A percentile compares a stretch with the other conserved stretches of the same genome.
phyloP scores from a whole-genome alignment of 2,329 filamentous ascomycete species.

The Cladosporium sp. region DNA sequence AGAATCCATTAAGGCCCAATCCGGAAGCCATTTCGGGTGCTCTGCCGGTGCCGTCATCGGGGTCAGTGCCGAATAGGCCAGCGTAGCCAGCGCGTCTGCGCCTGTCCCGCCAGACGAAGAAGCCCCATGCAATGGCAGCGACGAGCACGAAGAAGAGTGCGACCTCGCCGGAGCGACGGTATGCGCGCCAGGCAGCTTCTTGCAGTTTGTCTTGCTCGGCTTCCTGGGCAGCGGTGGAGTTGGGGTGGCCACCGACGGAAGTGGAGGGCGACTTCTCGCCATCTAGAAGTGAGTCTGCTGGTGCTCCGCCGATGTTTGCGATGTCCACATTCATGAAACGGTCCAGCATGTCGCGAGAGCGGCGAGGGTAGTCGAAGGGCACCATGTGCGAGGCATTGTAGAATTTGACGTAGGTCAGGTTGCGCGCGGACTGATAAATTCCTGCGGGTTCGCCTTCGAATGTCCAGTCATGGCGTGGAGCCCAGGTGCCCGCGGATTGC shows the following conservation, averaged over 20 bases:
- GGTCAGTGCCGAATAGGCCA: conserved; percentile 34
- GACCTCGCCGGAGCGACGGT: conserved; percentile 80
- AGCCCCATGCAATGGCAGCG: conserved; percentile 69
- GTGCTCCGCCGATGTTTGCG: conserved; percentile 73
- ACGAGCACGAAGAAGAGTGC: conserved; percentile 77
- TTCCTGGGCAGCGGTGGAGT: conserved; percentile 62
- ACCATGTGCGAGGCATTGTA: conserved; percentile 98
- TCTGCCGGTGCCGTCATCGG: conserved; percentile 40
- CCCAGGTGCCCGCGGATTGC: conserved; percentile 77
- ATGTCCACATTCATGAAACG: conserved; percentile 94
- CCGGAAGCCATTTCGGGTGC: conserved; percentile 42
- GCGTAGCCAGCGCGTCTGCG: conserved; percentile 43
- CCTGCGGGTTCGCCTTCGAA: conserved; percentile 86
- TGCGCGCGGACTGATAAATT: conserved; percentile 90
- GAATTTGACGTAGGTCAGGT: conserved; percentile 91
- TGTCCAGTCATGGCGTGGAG: conserved; percentile 87
- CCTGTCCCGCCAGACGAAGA: conserved; percentile 57
- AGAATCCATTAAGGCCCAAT: conserved; percentile 23
- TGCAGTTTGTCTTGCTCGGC: conserved; percentile 69
- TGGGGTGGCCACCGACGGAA: conserved; percentile 51
- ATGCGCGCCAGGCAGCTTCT: conserved; percentile 81
- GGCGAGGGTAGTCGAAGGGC: conserved; percentile 83
- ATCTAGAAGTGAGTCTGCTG: conserved; percentile 74
- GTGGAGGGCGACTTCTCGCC: conserved; percentile 59
- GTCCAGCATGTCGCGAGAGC: conserved; percentile 92